These are phyloP conservation scores for Conoideocrella luteorostrata DNA, from an alignment of 2,329 filamentous ascomycete genomes.

Conservation along the genomic window DNA sequence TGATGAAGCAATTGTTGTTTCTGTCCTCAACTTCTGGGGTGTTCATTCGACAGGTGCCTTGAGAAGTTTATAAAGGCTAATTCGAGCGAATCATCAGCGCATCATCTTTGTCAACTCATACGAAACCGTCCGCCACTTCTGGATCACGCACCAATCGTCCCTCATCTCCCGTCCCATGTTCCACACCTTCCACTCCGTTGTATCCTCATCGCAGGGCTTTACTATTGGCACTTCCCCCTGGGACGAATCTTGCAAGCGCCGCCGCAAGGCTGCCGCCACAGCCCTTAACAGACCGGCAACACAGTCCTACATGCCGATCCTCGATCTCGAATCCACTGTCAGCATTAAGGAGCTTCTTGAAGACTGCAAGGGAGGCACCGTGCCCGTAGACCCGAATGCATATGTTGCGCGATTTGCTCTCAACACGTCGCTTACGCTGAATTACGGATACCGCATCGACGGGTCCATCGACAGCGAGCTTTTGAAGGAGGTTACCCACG, in stretches of 20 bases:
- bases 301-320: constrained; percentile 74
- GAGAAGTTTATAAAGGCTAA: no score
- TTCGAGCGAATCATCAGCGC: no score
- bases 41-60: no score
- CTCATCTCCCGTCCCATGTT: constrained; percentile 72
- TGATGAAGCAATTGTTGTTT: no score
- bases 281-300: constrained; percentile 71
- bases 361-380: constrained; percentile 54
- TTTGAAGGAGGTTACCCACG: constrained; percentile 65
- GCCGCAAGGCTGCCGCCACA: constrained; percentile 72
- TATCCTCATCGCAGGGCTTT: constrained; percentile 70
- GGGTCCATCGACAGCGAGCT: constrained; percentile 62
- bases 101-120: constrained; percentile 76
- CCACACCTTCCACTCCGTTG: constrained; percentile 76
- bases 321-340: constrained; percentile 67
- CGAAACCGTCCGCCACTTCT: constrained; percentile 65
- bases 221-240: constrained; percentile 81
- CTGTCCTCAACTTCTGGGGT: no score
- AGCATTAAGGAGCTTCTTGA: constrained; percentile 66
- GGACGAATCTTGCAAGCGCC: constrained; percentile 72
- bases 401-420: constrained; percentile 73
- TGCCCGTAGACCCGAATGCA: constrained; percentile 62
- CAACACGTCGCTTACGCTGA: constrained; percentile 70
- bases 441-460: constrained; percentile 71
- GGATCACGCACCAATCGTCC: constrained; percentile 72